Conservation (phyloP, 1,139 yeast species). For the Diutina ranongensis region DNA sequence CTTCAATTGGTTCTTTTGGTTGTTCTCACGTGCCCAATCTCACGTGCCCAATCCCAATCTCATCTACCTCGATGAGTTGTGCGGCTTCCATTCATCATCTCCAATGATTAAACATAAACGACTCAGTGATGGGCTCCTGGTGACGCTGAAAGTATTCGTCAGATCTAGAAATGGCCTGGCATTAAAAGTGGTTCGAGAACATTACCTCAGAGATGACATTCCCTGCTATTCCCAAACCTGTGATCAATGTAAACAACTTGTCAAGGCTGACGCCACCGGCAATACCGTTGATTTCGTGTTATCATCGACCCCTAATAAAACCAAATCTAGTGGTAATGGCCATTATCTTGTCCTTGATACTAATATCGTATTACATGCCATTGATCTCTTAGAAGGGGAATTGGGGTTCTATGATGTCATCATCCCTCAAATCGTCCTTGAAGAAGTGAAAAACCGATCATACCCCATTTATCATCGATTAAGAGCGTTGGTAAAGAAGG, state of each 20-base stretch:
- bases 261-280: conserved; percentile 46
- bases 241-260: conserved; percentile 42
- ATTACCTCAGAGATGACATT: conserved; percentile 81
- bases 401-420: conserved; percentile 80
- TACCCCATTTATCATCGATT: conserved; percentile 81
- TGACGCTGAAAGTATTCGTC: conserved; percentile 85
- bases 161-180: conserved; percentile 87
- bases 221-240: conserved; percentile 81
- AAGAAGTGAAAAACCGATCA: conserved; percentile 82
- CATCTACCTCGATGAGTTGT: too few relatives aligned
- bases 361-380: conserved; percentile 77
- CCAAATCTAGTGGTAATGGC: conserved; percentile 16
- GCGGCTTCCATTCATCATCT: neutral
- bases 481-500: conserved; percentile 64
- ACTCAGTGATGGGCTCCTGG: conserved; percentile 48
- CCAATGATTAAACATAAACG: conserved; percentile 24
- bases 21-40: too few relatives aligned
- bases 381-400: conserved; percentile 74
- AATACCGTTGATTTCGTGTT: conserved; percentile 38
- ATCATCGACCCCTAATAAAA: conserved; percentile 36
- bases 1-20: too few relatives aligned
- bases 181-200: conserved; percentile 85
- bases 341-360: conserved; percentile 86
- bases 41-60: neutral
- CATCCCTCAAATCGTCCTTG: conserved; percentile 86